These are phyloP conservation scores for Trichoderma citrinoviride DNA, from an alignment of 2,329 filamentous ascomycete species.

Conservation along the genomic window DNA sequence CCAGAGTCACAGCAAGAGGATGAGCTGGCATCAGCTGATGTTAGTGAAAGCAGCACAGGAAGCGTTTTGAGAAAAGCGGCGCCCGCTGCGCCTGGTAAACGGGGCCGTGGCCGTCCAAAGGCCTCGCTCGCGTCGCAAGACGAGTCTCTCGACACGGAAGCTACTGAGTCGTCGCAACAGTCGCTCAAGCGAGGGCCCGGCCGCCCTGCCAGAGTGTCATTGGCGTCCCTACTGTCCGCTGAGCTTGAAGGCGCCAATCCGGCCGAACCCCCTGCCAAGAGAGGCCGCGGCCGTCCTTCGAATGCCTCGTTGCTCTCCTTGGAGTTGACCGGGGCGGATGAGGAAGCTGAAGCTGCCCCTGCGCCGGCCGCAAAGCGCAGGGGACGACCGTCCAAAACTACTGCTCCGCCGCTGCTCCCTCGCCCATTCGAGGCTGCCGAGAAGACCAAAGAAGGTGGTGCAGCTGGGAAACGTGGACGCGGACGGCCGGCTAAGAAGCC, in stretches of 20 bases:
- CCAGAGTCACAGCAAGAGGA: constrained; percentile 10
- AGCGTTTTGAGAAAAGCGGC: background rate
- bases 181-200: constrained; percentile 19
- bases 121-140: constrained; percentile 30
- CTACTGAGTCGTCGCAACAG: background rate
- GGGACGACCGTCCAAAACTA: constrained; percentile 30
- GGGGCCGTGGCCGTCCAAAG: constrained; percentile 35
- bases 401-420: constrained; percentile 18
- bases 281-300: constrained; percentile 33
- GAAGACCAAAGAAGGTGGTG: constrained; percentile 27
- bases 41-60: background rate
- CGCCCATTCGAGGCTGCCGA: background rate
- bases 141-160: constrained; percentile 21
- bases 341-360: background rate
- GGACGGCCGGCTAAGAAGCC: constrained; percentile 36
- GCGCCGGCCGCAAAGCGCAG: background rate
- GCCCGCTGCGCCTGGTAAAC: constrained; percentile 27
- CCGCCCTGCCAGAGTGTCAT: constrained; percentile 23
- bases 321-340: constrained; percentile 16
- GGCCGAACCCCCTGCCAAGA: constrained; percentile 30
- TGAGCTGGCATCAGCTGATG: constrained; percentile 19
- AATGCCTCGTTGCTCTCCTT: constrained; percentile 33
- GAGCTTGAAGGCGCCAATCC: background rate
- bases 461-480: constrained; percentile 32
- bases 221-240: constrained; percentile 9